Evolutionary conservation across 139 green algal species (phyloP).

Genomic region (Haematococcus sp.): DNA sequence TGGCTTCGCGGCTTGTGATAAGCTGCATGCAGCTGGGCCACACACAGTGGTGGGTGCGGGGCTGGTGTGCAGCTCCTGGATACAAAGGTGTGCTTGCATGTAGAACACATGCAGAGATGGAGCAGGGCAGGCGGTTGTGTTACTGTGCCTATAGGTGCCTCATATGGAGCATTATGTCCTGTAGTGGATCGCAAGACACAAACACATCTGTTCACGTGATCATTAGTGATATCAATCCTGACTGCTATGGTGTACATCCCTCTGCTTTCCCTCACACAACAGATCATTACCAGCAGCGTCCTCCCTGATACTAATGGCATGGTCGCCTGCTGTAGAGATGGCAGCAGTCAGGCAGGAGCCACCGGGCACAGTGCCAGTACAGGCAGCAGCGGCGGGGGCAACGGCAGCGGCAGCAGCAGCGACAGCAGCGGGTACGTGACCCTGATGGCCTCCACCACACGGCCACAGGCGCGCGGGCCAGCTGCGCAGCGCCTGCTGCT

Average conservation of each 20-base stretch:
- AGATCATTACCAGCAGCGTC: slow-evolving; percentile 27
- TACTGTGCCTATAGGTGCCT: no score
- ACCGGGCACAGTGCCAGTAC: no score
- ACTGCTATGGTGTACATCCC: no score
- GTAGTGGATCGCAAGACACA: no score
- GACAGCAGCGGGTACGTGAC: slow-evolving; percentile 30
- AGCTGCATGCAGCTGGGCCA: slow-evolving; percentile 62
- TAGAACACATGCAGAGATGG: no score
- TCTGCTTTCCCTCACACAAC: no score
- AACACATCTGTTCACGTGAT: no score
- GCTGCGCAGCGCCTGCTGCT: slow-evolving; percentile 33
- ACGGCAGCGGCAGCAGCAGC: slow-evolving; percentile 3
- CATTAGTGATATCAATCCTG: no score
- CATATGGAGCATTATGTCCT: no score
- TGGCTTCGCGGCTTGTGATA: slow-evolving; percentile 57
- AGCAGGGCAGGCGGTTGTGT: no score
- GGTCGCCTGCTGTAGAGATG: not conserved
- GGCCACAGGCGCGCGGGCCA: slow-evolving; percentile 38
- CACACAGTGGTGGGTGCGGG: slow-evolving; percentile 67
- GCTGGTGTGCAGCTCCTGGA: slow-evolving; percentile 1
- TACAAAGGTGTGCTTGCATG: no score
- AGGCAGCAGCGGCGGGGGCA: not conserved
- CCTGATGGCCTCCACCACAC: slow-evolving; percentile 64
- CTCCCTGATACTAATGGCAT: slow-evolving; percentile 18
- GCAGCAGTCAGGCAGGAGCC: no score